Percentiles rank a stretch among this genome's conserved stretches.
Evolutionary conservation across 805 yeast species (phyloP).

Genomic region (Barnettozyma populi): DNA sequence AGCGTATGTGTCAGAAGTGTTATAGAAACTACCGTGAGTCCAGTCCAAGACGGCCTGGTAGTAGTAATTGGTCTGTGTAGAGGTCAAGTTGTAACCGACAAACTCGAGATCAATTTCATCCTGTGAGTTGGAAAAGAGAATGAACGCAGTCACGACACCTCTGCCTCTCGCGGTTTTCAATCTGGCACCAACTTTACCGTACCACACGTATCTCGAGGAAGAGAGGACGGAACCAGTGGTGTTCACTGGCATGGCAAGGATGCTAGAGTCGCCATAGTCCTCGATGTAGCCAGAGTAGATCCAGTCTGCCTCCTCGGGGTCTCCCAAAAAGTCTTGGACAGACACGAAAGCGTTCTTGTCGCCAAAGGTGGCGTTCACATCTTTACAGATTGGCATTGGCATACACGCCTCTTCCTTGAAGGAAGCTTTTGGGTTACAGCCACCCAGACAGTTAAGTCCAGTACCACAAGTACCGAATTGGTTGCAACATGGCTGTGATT

Average conservation of each 20-base stretch:
- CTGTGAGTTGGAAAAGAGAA: conserved; percentile 75
- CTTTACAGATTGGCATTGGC: conserved; percentile 76
- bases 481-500: conserved; percentile 78
- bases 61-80: conserved; percentile 76
- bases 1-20: conserved; percentile 49
- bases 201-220: conserved; percentile 79
- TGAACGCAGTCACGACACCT: conserved; percentile 86
- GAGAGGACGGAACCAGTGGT: conserved; percentile 77
- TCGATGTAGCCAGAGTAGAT: conserved; percentile 51
- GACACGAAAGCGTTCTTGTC: conserved; percentile 25
- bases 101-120: conserved; percentile 91
- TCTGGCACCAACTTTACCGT: conserved; percentile 69
- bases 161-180: conserved; percentile 66
- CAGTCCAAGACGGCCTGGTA: conserved; percentile 69
- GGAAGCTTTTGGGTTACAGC: conserved; percentile 64
- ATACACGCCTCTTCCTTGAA: conserved; percentile 55
- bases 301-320: conserved; percentile 65
- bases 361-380: conserved; percentile 39
- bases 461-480: conserved; percentile 77
- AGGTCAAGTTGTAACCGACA: conserved; percentile 66
- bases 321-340: conserved; percentile 46
- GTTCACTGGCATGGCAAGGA: conserved; percentile 74
- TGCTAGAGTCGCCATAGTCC: conserved; percentile 49
- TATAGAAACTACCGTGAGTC: conserved; percentile 45
- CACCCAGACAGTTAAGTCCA: conserved; percentile 75